Base-by-base conservation (phyloP, 2,329 filamentous ascomycete species). In the Aspergillus sojae region DNA sequence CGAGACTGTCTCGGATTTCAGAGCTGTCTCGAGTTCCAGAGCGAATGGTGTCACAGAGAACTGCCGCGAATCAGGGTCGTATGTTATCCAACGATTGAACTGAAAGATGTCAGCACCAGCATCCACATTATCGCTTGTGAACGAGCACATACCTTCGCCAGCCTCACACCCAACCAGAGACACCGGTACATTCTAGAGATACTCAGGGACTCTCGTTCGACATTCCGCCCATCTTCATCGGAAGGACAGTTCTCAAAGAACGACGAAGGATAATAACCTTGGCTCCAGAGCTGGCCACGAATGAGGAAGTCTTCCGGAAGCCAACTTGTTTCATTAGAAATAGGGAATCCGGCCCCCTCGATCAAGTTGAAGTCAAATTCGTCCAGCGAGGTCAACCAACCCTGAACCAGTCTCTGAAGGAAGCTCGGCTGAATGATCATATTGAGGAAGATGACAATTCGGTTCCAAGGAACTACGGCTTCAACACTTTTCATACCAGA, bases 281-380 rank as follows among this genome's bases (percentile, higher is more conserved):
- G 78, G 57, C 80, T 82, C 82, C 84, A 87, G 28, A 84, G 71
- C 62, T 85, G 78, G 1, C 87, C 87, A 28, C 85, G 81, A 9
- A 88, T 82, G 1, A 82, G 70, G 65, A 85, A 88, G 65, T 89
- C 87, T 66, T 89, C 87, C 0, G 85, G 82, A 1, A 89, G 69
- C 57, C 87, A 85, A 11, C 79, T 75, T 3, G 68, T 75, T 59
- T 78, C 74, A n/a, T 80, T 76, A 39, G 74, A 68, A 41, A 68
- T 62, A 23, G 83, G 81, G 65, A 87, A 85, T 0, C 72, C 62
- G 45, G 73, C 62, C 63, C 70, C 64, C 64, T 80, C 78, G 65
- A 79, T 79, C 66, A 68, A 74, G 43, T 63, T 66, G 66, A 73
- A 75, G 63, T 72, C 71, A 1, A 73, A 71, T 19, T 79, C 77